Evolutionary conservation across 306 rosid species (phyloP), one percentile per base, ranked within the genome.

Genomic region (Urtica urens): DNA sequence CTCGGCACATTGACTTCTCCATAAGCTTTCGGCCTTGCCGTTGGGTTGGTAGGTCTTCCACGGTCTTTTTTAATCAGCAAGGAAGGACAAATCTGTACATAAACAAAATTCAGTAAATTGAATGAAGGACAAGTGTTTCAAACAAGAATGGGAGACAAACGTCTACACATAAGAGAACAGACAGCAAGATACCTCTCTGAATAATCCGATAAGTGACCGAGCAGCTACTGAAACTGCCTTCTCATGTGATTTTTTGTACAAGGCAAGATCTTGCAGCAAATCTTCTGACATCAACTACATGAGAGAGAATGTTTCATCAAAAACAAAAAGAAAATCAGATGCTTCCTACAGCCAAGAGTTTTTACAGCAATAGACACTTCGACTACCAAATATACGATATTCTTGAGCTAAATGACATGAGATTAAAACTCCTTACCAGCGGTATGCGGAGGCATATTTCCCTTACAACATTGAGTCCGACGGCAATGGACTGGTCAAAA

Each of bases 191-290:
- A 88, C 93, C 95, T 83, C 93, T 68, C 95, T 73, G 68, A 81
- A 88, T 61, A 88, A 68, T 27, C 78, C 71, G 64, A 88, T 76
- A 46, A 88, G 78, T 55, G 97, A 81, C 40, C 93, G 86, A 28
- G 97, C 82, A 27, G 97, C 86, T 14, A 81, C 30, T 55, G 97
- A 88, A 64, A 88, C 76, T 55, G 83, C 83, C 72, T 88, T 88
- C 74, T 84, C 93, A 67, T 75, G 97, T 10, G 95, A 78, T 52
- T 88, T 88, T 86, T 88, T 88, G 64, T 88, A 83, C 27, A 88
- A 58, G 4, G 77, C 95, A 78, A 88, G 97, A 65, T 83, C 97
- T 81, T 81, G 95, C 59, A 88, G 78, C 64, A 78, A 69, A 41
- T 88, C 95, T 67, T 83, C 95, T 11, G 79, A 78, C 97, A 88